Base-by-base conservation (phyloP, 306 rosid species). In the Cucurbita moschata region DNA sequence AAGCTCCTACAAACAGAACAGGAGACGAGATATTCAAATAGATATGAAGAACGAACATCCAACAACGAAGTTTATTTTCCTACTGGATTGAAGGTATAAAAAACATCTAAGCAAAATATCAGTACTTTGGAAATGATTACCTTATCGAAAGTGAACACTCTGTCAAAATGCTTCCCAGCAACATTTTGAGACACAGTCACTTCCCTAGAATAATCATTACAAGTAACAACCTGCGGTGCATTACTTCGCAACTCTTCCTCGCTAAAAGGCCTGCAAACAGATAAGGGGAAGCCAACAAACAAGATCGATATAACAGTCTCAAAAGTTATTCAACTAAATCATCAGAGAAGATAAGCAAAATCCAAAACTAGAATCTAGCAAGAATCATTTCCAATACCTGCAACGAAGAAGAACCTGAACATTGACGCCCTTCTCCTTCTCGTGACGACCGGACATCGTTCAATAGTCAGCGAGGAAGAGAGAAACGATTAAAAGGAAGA, bases 351-450 rank as follows among this genome's bases (percentile, higher is more conserved):
- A 26, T 1, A 7, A 68, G 43, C 12, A 47, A 26, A 16, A 51
- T 30, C 5, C 0, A 23, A 16, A 62, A 7, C 0, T 1, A 46
- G 1, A 67, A 6, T 21, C 54, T 11, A 46, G 3, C 11, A 23
- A 7, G 13, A 49, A 67, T 47, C 21, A 13, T 9, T 50, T 5
- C 6, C 37, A 9, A 30, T 80, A 92, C 98, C 98, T 84, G 92
- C 98, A 92, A 51, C 96, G 96, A 43, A 92, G 96, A 64, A 92
- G 98, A 51, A 92, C 98, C 74, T 92, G 98, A 77, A 92, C 98
- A 67, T 92, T 92, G 49, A 92, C 98, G 19, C 98, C 98, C 75
- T 92, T 92, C 83, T 92, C 98, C 75, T 88, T 92, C 81, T 86
- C 97, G 56, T 83, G 91, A 60, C 96, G 96, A 38, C 82, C 81